Conservation (phyloP, 2,329 filamentous ascomycete genomes). For the Exophiala sp. region DNA sequence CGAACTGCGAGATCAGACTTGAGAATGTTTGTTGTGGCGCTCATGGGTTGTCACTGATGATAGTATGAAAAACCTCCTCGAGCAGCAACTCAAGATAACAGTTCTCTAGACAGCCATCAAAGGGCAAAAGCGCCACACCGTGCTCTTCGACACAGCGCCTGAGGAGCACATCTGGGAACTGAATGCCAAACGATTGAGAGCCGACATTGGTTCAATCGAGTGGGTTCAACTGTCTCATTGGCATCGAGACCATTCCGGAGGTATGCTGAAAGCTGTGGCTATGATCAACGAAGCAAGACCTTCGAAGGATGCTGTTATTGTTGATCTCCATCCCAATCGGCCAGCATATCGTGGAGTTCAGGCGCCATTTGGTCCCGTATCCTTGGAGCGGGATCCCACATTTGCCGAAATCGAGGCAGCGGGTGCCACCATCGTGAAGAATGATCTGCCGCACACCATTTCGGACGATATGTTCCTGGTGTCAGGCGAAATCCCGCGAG, state of each 20-base stretch:
- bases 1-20: slow-evolving; percentile 47
- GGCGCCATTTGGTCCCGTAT: slow-evolving; percentile 41
- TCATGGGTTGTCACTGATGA: slow-evolving; percentile 52
- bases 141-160: slow-evolving; percentile 55
- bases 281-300: slow-evolving; percentile 45
- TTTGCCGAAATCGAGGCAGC: slow-evolving; percentile 47
- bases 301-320: slow-evolving; percentile 33
- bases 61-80: slow-evolving; percentile 35
- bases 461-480: slow-evolving; percentile 52
- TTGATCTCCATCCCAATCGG: slow-evolving; percentile 53
- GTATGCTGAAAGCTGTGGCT: slow-evolving; percentile 48
- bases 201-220: slow-evolving; percentile 45
- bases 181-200: slow-evolving; percentile 46
- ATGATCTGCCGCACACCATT: slow-evolving; percentile 42
- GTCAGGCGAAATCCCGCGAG: slow-evolving; percentile 53
- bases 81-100: not conserved
- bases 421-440: slow-evolving; percentile 41
- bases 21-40: slow-evolving; percentile 53
- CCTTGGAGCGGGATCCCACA: slow-evolving; percentile 52
- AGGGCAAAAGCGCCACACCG: slow-evolving; percentile 42
- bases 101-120: slow-evolving; percentile 45
- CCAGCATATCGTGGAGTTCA: slow-evolving; percentile 51
- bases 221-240: slow-evolving; percentile 51
- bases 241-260: slow-evolving; percentile 57
- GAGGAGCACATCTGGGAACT: slow-evolving; percentile 51